Conservation (phyloP, 208 protist genomes). For the Tritrichomonas foetus region DNA sequence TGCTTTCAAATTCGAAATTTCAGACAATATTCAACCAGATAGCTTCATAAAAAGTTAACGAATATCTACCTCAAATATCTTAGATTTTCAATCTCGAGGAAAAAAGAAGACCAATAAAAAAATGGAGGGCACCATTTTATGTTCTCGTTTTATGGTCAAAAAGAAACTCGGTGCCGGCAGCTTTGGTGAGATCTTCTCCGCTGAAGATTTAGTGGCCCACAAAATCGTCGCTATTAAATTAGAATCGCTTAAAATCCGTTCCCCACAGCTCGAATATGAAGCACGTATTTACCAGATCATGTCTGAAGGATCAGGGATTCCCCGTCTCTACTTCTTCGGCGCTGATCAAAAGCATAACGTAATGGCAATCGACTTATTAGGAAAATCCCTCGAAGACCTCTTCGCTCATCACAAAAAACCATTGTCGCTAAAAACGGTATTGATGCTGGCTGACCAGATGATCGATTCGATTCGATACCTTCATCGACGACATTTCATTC, state of each 20-base stretch:
- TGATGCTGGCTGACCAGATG: slow-evolving; percentile 90
- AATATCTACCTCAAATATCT: neutral
- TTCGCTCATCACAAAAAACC: slow-evolving; percentile 72
- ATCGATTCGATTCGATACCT: slow-evolving; percentile 75
- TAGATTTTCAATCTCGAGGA: neutral
- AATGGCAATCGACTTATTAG: slow-evolving; percentile 97
- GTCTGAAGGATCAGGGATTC: slow-evolving; percentile 77
- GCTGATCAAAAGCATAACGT: slow-evolving; percentile 90
- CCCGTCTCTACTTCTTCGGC: slow-evolving; percentile 82
- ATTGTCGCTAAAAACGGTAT: slow-evolving; percentile 87
- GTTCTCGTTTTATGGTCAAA: slow-evolving; percentile 62
- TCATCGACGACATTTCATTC: slow-evolving; percentile 90
- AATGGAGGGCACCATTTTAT: neutral
- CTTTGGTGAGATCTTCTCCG: slow-evolving; percentile 59
- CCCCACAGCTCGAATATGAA: slow-evolving; percentile 70
- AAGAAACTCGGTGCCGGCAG: slow-evolving; percentile 9
- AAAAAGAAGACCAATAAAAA: neutral
- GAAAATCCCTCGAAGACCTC: slow-evolving; percentile 91
- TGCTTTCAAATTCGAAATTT: neutral
- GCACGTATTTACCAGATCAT: slow-evolving; percentile 70
- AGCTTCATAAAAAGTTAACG: neutral
- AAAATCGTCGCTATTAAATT: slow-evolving; percentile 47
- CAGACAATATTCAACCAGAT: neutral
- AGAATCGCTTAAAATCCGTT: slow-evolving; percentile 65
- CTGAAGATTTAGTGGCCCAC: neutral